These are phyloP conservation scores for Colletotrichum tropicicola DNA, from an alignment of 2,329 filamentous ascomycete species.

Conservation along the genomic window DNA sequence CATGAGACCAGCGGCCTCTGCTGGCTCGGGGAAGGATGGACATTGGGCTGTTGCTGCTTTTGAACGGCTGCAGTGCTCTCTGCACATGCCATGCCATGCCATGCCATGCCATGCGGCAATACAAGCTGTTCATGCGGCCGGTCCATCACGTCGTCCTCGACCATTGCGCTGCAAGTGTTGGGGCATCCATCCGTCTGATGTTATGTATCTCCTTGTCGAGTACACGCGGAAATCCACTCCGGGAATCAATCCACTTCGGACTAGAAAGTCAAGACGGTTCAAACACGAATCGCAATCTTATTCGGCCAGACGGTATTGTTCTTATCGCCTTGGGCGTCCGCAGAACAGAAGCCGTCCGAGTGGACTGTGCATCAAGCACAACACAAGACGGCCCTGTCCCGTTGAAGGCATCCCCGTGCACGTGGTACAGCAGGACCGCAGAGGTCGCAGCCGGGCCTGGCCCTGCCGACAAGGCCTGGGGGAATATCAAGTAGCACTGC, in stretches of 20 bases:
- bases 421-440: neutral
- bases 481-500: too few species aligned
- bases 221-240: too few species aligned
- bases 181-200: too few species aligned
- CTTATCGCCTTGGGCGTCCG: too few species aligned
- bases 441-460: neutral
- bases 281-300: conserved; percentile 25
- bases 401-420: neutral
- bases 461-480: neutral
- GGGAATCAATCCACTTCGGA: neutral
- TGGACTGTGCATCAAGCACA: too few species aligned
- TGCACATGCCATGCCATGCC: too few species aligned
- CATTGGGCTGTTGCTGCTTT: neutral
- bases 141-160: neutral
- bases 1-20: neutral
- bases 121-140: neutral
- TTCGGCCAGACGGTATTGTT: too few species aligned
- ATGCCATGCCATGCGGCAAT: neutral
- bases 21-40: neutral
- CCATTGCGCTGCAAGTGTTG: too few species aligned
- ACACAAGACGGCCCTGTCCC: too few species aligned
- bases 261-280: conserved; percentile 3
- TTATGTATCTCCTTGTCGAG: too few species aligned
- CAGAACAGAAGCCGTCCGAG: too few species aligned
- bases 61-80: neutral